Evolutionary conservation across 2,329 filamentous ascomycete species (phyloP), one percentile per base, ranked within the genome.

Genomic region (Aspergillus persii): DNA sequence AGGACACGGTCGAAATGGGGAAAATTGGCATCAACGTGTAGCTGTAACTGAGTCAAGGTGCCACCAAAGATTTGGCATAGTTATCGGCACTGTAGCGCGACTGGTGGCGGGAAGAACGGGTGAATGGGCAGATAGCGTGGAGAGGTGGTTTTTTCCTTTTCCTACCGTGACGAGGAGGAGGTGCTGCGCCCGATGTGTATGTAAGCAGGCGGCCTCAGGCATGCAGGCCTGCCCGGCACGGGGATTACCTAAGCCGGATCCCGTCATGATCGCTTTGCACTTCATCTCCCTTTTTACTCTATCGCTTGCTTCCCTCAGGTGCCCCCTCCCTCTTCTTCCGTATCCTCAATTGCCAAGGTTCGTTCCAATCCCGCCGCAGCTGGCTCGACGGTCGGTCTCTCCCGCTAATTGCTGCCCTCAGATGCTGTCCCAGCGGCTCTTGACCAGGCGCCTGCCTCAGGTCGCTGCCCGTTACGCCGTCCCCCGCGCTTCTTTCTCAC

Each of bases 341-440:
- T 66, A 63, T 33, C 31, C 57, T 61, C 59, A 62, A 64, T 65
- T 62, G 65, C 56, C 69, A 69, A 64, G 55, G 72, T 74, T 9
- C 68, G 71, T 65, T 2, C 18, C 8, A 6, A 15, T 29, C 8
- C 18, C 5, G 46, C 8, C 8, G 12, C 39, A 23, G 23, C 49
- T 6, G 15, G 18, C 12, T 36, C 58, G 7, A 50, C 4, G 8
- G 8, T 47, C 30, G 31, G 8, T 54, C 57, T 52, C 54, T 59
- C 53, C 62, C 68, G 15, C 66, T 68, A 67, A 75, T 65, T 54
- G 57, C 44, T 55, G 48, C 27, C 11, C 53, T 56, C 60, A 77
- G 73, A 80, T 81, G 79, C 69, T 80, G 68, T 76, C 78, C 65
- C 74, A 76, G 71, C 77, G 76, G 62, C 72, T 79, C 69, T 62